A percentile compares a stretch with the other conserved stretches of the same genome.
phyloP scores from a whole-genome alignment of 176 grass and related monocot species.

The Stipa capillata region DNA sequence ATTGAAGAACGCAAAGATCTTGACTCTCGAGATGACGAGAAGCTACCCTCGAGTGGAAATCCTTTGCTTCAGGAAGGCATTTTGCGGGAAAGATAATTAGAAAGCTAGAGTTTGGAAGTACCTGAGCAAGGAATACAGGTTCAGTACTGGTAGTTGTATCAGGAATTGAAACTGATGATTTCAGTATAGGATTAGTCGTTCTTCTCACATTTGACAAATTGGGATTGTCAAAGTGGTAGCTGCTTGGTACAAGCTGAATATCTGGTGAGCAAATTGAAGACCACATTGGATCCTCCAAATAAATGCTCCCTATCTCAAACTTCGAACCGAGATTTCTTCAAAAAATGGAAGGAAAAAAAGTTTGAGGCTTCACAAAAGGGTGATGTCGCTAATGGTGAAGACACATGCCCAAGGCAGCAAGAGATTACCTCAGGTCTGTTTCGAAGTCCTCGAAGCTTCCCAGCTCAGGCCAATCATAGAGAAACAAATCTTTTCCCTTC shows the following conservation, averaged over 20 bases:
- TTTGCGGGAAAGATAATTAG: not conserved
- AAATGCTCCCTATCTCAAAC: slow-evolving; percentile 37
- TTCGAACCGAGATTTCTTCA: slow-evolving; percentile 30
- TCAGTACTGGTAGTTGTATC: not conserved
- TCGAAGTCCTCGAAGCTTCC: slow-evolving; percentile 32
- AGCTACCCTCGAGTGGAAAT: not conserved
- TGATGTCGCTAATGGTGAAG: not conserved
- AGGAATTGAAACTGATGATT: not conserved
- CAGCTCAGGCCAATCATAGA: slow-evolving; percentile 37
- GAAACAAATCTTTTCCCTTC: slow-evolving; percentile 12
- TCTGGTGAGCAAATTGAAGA: slow-evolving; percentile 31
- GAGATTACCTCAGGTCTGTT: slow-evolving; percentile 21
- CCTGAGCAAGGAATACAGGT: no score
- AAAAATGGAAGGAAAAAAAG: slow-evolving; percentile 11
- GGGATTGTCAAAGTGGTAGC: not conserved
- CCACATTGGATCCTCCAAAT: slow-evolving; percentile 27
- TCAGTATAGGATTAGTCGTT: not conserved
- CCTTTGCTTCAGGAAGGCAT: slow-evolving; percentile 10
- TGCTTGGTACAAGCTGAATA: slow-evolving; percentile 12
- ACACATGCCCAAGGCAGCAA: not conserved
- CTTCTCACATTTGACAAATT: not conserved
- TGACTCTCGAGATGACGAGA: not conserved
- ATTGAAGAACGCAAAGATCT: not conserved
- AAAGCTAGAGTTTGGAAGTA: not conserved
- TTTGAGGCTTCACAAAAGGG: not conserved